These are phyloP conservation scores for Fomitiporia mediterranea DNA, from an alignment of 1,284 basidiomycete species.

Conservation along the genomic window DNA sequence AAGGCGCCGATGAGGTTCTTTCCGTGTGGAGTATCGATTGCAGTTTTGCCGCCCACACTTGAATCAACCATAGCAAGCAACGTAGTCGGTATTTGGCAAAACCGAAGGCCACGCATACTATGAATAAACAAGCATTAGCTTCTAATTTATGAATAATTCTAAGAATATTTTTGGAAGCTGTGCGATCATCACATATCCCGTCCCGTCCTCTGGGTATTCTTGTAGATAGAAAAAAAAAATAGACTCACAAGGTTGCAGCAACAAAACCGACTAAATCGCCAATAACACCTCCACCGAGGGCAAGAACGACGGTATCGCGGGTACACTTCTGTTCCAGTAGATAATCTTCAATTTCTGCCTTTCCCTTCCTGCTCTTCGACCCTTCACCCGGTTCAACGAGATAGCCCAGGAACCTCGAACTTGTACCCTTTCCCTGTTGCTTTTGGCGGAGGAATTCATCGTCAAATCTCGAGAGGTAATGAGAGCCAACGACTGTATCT, in stretches of 20 bases:
- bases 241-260: constrained; percentile 93
- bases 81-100: constrained; percentile 96
- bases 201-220: too few species aligned
- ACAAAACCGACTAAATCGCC: constrained; percentile 96
- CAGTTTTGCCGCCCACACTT: constrained; percentile 96
- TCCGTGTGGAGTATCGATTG: constrained; percentile 93
- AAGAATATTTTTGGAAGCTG: too few species aligned
- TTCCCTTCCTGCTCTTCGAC: constrained; percentile 87
- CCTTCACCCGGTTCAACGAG: constrained; percentile 89
- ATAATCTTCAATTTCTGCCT: constrained; percentile 94
- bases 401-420: constrained; percentile 73
- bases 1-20: constrained; percentile 99
- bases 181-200: too few species aligned
- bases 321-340: constrained; percentile 87
- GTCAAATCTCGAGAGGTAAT: constrained; percentile 70
- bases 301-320: constrained; percentile 89
- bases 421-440: constrained; percentile 25
- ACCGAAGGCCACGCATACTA: constrained; percentile 86
- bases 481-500: constrained; percentile 81
- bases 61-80: constrained; percentile 99
- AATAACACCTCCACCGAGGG: constrained; percentile 95
- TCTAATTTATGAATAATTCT: too few species aligned
- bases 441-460: constrained; percentile 53
- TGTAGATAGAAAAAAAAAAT: too few species aligned
- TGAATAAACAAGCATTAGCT: constrained; percentile 1